Base-by-base conservation (phyloP, 2,329 filamentous ascomycete species). In the Akanthomyces muscarius region DNA sequence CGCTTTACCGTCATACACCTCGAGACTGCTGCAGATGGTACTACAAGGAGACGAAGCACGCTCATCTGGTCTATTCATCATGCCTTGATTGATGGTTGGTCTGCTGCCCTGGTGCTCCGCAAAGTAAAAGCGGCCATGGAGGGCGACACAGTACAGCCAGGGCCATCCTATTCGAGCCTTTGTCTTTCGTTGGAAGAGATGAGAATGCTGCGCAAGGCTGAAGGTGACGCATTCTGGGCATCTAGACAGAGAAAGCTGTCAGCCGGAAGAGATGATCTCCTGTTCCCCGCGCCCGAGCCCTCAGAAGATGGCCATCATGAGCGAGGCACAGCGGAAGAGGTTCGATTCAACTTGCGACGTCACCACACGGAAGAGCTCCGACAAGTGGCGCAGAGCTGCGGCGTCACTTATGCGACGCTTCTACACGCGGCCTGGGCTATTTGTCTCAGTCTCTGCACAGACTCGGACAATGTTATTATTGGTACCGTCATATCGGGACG, bases 351-450 rank as follows among this genome's bases (percentile, higher is more conserved):
- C 21, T 50, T 50, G 23, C 47, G 47, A 50, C 47, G 47, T 50
- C 47, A 50, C 23, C 47, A 50, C 47, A 50, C 47, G 5, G 47
- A 50, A 50, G 47, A 50, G 47, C n/a, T 50, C 47, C 47, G 47
- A 50, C 47, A 50, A 23, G 47, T 50, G 47, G 47, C 47, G 47
- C 47, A 63, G 63, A 25, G 52, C 58, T 28, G 50, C 48, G 21
- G 51, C 58, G 63, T 64, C 30, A 64, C 63, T 23, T 30, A 59
- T 8, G 63, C 63, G 33, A 36, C 58, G 2, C 38, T 71, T 16
- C 71, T 71, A 38, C 67, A 73, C 52, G 73, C 73, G 3, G 76
- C 75, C 1, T 80, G 77, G 77, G 74, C 69, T 0, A 41, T 79
- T 2, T 60, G 68, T 6, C 57, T 78, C 2, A 67, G 68, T 0